A percentile compares a stretch with the other conserved stretches of the same genome.
Conservation (phyloP, 1,139 yeast species). For the Taphrina flavorubra region DNA sequence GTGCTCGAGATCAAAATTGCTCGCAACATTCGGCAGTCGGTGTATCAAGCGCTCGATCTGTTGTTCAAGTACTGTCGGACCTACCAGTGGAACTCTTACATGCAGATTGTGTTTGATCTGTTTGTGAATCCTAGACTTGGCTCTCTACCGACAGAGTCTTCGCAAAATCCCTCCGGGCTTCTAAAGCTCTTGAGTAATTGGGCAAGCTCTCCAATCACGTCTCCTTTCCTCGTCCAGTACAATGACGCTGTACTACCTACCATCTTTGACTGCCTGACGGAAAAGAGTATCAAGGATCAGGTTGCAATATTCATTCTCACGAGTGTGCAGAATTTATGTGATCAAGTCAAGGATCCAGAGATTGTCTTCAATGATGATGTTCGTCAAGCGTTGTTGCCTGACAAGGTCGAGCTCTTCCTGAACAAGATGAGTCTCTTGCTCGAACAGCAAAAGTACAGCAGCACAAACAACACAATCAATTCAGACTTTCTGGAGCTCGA, state of each 20-base stretch:
- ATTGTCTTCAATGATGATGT: not conserved
- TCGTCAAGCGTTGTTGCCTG: constrained; percentile 12
- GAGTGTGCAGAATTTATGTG: constrained; percentile 25
- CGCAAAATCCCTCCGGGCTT: constrained; percentile 81
- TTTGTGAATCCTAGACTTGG: constrained; percentile 71
- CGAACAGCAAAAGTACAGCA: constrained; percentile 24
- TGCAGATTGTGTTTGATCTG: constrained; percentile 59
- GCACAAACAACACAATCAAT: constrained; percentile 35
- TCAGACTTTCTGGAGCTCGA: constrained; percentile 35
- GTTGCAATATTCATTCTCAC: constrained; percentile 43
- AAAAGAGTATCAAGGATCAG: constrained; percentile 37
- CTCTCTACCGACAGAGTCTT: constrained; percentile 73
- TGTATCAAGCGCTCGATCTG: constrained; percentile 51
- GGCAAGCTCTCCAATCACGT: constrained; percentile 61
- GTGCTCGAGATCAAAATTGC: constrained; percentile 46
- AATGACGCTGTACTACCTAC: constrained; percentile 63
- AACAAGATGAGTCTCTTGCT: constrained; percentile 29
- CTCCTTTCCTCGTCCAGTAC: constrained; percentile 59
- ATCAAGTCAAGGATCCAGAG: constrained; percentile 23
- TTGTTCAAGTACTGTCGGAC: constrained; percentile 48
- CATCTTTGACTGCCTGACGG: constrained; percentile 58
- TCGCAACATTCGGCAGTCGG: constrained; percentile 50
- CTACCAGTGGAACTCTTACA: constrained; percentile 64
- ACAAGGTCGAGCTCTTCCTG: constrained; percentile 33
- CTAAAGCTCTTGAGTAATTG: constrained; percentile 70